Percentiles rank a stretch among this genome's conserved stretches.
Evolutionary conservation across 2,329 filamentous ascomycete genomes (phyloP).

Genomic region (Pseudocercospora ulei): DNA sequence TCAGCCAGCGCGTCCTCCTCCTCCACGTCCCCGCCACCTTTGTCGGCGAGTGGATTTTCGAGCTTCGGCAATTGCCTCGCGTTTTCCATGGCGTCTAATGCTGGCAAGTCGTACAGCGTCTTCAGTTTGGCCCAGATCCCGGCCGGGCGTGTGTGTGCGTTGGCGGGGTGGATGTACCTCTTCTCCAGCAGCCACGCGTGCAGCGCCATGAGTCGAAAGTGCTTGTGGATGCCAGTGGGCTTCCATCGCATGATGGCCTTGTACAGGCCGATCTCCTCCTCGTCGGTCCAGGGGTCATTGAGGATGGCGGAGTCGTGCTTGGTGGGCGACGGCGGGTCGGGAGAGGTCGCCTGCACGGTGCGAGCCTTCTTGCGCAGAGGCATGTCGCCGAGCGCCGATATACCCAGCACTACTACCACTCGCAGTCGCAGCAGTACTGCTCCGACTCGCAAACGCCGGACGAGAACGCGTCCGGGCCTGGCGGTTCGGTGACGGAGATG

Average conservation of each 20-base stretch:
- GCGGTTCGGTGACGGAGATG: constrained; percentile 1
- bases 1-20: constrained; percentile 37
- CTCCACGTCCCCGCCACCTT: constrained; percentile 32
- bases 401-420: no score
- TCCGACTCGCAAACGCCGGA: no score
- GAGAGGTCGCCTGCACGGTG: constrained; percentile 45
- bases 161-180: constrained; percentile 31
- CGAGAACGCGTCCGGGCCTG: background rate
- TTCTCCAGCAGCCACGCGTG: constrained; percentile 31
- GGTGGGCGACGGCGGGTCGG: constrained; percentile 43
- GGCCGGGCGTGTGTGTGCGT: constrained; percentile 68
- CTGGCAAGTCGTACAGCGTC: constrained; percentile 72
- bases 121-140: constrained; percentile 85
- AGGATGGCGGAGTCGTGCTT: constrained; percentile 39
- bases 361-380: constrained; percentile 61
- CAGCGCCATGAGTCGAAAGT: constrained; percentile 84
- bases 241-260: constrained; percentile 93
- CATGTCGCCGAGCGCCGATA: constrained; percentile 48
- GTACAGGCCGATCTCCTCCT: constrained; percentile 85
- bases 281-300: constrained; percentile 81
- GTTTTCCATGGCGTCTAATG: constrained; percentile 73
- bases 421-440: no score
- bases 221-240: constrained; percentile 91
- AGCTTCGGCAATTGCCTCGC: constrained; percentile 46
- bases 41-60: constrained; percentile 32